Evolutionary conservation across 2,329 filamentous ascomycete species (phyloP).

Genomic region (Gremmenia infestans): DNA sequence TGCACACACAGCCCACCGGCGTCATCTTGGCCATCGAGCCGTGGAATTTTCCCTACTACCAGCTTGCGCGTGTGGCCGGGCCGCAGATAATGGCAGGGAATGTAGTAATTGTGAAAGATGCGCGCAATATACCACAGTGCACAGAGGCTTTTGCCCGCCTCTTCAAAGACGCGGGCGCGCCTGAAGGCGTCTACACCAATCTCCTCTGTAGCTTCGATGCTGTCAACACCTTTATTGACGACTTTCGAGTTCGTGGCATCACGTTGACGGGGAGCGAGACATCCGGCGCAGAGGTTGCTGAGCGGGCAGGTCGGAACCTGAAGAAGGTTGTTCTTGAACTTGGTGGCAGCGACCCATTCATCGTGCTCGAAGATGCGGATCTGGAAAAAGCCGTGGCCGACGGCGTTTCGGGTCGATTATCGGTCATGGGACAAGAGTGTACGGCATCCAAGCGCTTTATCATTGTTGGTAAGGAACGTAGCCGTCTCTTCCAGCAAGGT

Average conservation of each 20-base stretch:
- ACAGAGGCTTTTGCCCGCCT: too few species aligned
- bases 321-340: constrained; percentile 60
- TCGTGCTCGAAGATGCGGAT: constrained; percentile 59
- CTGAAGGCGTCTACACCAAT: too few species aligned
- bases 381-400: constrained; percentile 1
- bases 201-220: too few species aligned
- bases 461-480: constrained; percentile 9
- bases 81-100: constrained; percentile 61
- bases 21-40: constrained; percentile 56
- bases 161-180: too few species aligned
- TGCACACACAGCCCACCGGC: constrained; percentile 45
- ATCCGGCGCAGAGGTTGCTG: constrained; percentile 41
- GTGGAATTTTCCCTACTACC: constrained; percentile 52
- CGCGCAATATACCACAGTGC: constrained; percentile 21
- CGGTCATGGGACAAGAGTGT: constrained; percentile 45
- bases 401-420: constrained; percentile 44
- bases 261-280: too few species aligned
- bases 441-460: constrained; percentile 43
- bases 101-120: constrained; percentile 65
- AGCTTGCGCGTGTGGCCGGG: constrained; percentile 39
- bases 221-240: too few species aligned
- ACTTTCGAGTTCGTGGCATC: too few species aligned
- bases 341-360: constrained; percentile 56
- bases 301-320: constrained; percentile 62
- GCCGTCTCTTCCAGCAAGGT: constrained; percentile 2